Evolutionary conservation across 179 eudicot genomes (phyloP), one percentile per base, ranked within the genome.

Genomic region (Amaranthus tricolor): DNA sequence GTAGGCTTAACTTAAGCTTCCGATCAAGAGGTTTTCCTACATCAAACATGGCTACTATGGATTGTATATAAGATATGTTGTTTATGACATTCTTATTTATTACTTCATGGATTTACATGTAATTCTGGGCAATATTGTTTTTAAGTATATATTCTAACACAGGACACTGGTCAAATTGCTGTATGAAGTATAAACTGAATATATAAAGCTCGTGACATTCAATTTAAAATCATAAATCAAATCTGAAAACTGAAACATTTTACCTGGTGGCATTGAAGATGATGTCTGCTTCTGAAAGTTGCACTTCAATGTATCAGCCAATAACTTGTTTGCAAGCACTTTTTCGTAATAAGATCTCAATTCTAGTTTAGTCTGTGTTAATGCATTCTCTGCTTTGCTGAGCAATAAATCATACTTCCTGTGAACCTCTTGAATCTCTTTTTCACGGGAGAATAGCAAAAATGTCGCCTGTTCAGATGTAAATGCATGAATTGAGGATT

Each of bases 391-490:
- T 40, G 84, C 84, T 70, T 84, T 78, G 44, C 73, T 74, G 31
- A 78, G 73, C 58, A 81, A 51, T 40, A 59, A 6, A 59, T 83
- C 83, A 78, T 87, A 88, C 82, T 84, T 88, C 83, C 70, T 80
- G 0, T 61, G 79, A 62, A 88, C 55, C 81, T 81, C 84, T 71
- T 76, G 82, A 19, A 87, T 71, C 80, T 88, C 89, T 70, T 83
- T 87, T 60, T 82, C 78, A 72, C 81, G 74, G 21, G 83, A 84
- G 75, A 75, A 77, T 68, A 74, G 69, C 16, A 85, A 68, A 59
- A 58, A 79, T 56, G 43, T 48, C 1, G 60, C 75, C 83, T 90
- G 88, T 84, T 67, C 81, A 81, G 57, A 57, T 43, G 17, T 70
- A n/a, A 48, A 52, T 68, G 48, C 31, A 67, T 54, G 15, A 68